Base-by-base conservation (phyloP, 2,329 filamentous ascomycete species). In the Exserohilum turcica region DNA sequence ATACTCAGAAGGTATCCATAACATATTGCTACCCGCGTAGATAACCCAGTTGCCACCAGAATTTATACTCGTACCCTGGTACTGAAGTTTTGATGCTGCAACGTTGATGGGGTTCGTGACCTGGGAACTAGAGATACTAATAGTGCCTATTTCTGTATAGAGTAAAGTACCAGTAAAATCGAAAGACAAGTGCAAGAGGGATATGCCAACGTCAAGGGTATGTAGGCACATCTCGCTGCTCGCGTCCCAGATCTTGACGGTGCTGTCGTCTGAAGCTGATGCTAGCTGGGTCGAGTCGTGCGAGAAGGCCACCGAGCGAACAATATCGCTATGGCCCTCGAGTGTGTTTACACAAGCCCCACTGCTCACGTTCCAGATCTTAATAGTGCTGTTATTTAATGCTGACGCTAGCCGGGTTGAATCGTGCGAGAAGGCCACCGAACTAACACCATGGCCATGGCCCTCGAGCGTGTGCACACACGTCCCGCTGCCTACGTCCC, bases 1-100 rank as follows among this genome's bases (percentile, higher is more conserved):
- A 59, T 65, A 65, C 55, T 66, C 60, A 48, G 52, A 58, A 12
- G 62, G 63, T 45, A 66, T 24, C 56, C 56, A 64, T 6, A 66
- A 43, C 21, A 64, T 28, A n/a, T 63, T 63, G 37, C 60, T 39
- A n/a, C 43, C 49, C 31, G 48, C 45, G 50, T 57, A 35, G 27
- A 42, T 64, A 21, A 67, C 61, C 64, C 55, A 67, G 53, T 37
- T 55, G 7, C 47, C 24, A 36, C 57, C 54, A 52, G 46, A 43
- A 43, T 56, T 61, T 8, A 65, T 12, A 31, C 43, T 52, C 18
- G 33, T 16, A 36, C 42, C 56, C 53, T 54, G 28, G 44, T 54
- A 64, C 44, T 44, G 29, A 46, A 54, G 48, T 36, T 54, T 36
- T 47, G 50, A 52, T 38, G 48, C 47, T 29, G 27, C 46, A 28